Conservation (phyloP, 495 filamentous ascomycete genomes). For the Bacidia gigantensis region DNA sequence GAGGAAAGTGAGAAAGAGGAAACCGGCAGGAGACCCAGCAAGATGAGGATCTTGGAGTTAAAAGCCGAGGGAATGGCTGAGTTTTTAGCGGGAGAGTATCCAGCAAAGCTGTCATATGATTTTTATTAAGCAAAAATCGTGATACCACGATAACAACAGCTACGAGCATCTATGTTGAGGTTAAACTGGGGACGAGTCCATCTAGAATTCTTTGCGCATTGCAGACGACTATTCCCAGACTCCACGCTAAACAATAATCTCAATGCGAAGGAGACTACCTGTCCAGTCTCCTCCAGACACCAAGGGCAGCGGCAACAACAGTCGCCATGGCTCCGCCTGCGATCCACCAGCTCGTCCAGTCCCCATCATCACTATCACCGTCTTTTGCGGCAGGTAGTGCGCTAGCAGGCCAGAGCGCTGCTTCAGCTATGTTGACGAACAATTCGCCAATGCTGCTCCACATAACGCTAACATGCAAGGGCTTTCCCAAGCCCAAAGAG, state of each 20-base stretch:
- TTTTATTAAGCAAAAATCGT: conserved; percentile 7
- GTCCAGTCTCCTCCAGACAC: conserved; percentile 52
- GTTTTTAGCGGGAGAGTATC: conserved; percentile 6
- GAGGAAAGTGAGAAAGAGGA: conserved; percentile 1
- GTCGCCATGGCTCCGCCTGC: conserved; percentile 69
- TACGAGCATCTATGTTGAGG: too few species aligned
- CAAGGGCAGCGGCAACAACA: conserved; percentile 64
- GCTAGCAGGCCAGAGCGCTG: conserved; percentile 73
- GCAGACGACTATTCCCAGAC: neutral
- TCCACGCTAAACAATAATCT: neutral
- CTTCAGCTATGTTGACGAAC: conserved; percentile 81
- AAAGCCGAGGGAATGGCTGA: conserved; percentile 13
- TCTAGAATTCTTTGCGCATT: neutral
- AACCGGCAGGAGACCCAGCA: neutral
- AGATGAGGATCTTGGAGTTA: conserved; percentile 11
- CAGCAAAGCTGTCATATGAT: conserved; percentile 8
- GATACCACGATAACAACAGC: too few species aligned
- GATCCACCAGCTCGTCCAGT: conserved; percentile 73
- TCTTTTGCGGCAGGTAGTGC: conserved; percentile 77
- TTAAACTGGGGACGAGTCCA: too few species aligned
- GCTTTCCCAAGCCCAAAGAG: conserved; percentile 60
- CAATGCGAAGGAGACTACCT: neutral
- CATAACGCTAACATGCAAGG: conserved; percentile 83
- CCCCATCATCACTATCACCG: conserved; percentile 65
- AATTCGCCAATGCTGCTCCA: conserved; percentile 86